phyloP scores from a whole-genome alignment of 768 basidiomycete species.

The Galerina sulciceps region DNA sequence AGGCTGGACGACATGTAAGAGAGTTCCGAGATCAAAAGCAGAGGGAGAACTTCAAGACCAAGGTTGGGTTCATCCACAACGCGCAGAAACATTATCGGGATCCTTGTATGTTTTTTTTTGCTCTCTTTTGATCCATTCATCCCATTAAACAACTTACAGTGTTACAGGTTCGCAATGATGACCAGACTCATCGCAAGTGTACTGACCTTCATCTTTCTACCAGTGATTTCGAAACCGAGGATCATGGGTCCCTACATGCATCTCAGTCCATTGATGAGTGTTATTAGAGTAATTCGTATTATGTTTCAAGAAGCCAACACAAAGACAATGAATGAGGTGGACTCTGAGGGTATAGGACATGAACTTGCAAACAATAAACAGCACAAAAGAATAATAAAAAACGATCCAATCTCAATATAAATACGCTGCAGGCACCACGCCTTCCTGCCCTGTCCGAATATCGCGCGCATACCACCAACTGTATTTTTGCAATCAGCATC shows the following conservation, averaged over 20 bases:
- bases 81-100: slow-evolving; percentile 89
- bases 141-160: not conserved
- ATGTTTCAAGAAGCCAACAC: slow-evolving; percentile 12
- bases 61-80: slow-evolving; percentile 79
- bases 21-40: slow-evolving; percentile 83
- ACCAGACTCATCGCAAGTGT: not conserved
- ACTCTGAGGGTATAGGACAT: slow-evolving; percentile 26
- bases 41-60: slow-evolving; percentile 84
- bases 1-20: slow-evolving; percentile 85
- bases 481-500: slow-evolving; percentile 21
- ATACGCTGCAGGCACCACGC: slow-evolving; percentile 92
- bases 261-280: not conserved
- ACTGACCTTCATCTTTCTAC: not conserved
- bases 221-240: not conserved
- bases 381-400: slow-evolving; percentile 34
- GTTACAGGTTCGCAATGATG: slow-evolving; percentile 4
- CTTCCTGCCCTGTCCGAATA: slow-evolving; percentile 77
- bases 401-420: slow-evolving; percentile 64
- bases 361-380: slow-evolving; percentile 38
- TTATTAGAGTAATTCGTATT: slow-evolving; percentile 17
- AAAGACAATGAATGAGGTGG: slow-evolving; percentile 14
- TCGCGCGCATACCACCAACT: slow-evolving; percentile 98
- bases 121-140: not conserved
- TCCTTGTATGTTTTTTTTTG: slow-evolving; percentile 40
- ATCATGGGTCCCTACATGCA: not conserved